phyloP scores from a whole-genome alignment of 345 rosid species.

The Geranium brycei region DNA sequence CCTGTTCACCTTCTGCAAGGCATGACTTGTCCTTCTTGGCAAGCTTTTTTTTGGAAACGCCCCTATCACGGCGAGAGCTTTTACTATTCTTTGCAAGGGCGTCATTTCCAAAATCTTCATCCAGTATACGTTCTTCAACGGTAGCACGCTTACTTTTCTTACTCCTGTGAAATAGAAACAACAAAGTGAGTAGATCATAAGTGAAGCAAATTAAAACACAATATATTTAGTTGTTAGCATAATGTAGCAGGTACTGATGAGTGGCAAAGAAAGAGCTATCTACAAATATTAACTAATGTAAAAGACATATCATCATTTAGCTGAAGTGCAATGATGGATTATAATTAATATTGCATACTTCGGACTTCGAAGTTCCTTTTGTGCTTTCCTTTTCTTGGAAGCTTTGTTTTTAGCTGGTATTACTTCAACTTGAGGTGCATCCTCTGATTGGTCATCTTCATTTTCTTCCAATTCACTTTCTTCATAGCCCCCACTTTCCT shows the following conservation, averaged over 20 bases:
- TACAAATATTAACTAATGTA: not conserved
- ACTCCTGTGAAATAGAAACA: constrained; percentile 30
- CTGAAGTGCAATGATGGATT: no score
- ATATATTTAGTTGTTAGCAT: not conserved
- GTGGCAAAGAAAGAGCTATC: not conserved
- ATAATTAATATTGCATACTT: constrained; percentile 33
- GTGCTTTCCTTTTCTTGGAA: constrained; percentile 67
- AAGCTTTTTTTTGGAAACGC: constrained; percentile 3
- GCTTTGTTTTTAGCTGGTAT: constrained; percentile 18
- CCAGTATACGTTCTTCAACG: constrained; percentile 25
- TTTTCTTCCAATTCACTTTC: constrained; percentile 47
- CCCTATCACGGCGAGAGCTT: constrained; percentile 9
- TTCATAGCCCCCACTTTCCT: constrained; percentile 47
- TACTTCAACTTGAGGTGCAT: constrained; percentile 15
- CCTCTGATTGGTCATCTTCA: no score
- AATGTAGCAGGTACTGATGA: not conserved
- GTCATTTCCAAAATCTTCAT: constrained; percentile 3
- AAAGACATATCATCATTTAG: no score
- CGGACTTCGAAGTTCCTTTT: constrained; percentile 37
- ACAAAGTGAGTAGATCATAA: not conserved
- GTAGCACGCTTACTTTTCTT: constrained; percentile 45
- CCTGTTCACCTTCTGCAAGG: constrained; percentile 14
- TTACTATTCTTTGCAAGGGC: constrained; percentile 15
- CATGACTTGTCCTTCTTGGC: constrained; percentile 19
- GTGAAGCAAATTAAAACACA: not conserved